These are phyloP conservation scores for Aureobasidium melanogenum DNA, from an alignment of 2,329 filamentous ascomycete genomes.

Conservation along the genomic window DNA sequence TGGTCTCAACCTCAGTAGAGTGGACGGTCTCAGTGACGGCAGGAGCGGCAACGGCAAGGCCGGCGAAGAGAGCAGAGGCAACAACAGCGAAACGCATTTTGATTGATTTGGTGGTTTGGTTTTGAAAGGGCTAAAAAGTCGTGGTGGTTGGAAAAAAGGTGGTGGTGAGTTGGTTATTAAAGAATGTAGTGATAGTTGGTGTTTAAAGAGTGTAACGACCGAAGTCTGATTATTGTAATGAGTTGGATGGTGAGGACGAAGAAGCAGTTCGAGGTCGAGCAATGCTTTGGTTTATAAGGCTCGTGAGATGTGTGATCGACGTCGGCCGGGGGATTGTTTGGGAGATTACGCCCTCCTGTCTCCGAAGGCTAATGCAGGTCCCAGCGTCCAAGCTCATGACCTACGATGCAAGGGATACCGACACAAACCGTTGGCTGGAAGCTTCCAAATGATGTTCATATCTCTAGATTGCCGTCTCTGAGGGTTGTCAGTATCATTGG, in stretches of 20 bases:
- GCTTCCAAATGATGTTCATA: slow-evolving; percentile 6
- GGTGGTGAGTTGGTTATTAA: slow-evolving; percentile 12
- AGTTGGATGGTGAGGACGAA: slow-evolving; percentile 6
- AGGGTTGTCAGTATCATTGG: not conserved
- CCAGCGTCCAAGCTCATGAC: not conserved
- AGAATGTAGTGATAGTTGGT: slow-evolving; percentile 16
- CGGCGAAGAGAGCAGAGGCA: slow-evolving; percentile 21
- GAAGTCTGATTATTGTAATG: slow-evolving; percentile 19
- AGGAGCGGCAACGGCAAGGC: slow-evolving; percentile 13
- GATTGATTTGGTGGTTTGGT: slow-evolving; percentile 14
- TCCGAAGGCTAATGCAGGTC: slow-evolving; percentile 4
- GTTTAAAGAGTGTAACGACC: slow-evolving; percentile 23
- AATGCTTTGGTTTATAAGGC: slow-evolving; percentile 1
- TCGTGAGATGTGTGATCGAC: not conserved
- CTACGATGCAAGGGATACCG: slow-evolving; percentile 9
- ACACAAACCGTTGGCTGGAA: slow-evolving; percentile 1
- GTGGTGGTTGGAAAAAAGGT: slow-evolving; percentile 11
- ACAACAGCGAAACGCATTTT: slow-evolving; percentile 25
- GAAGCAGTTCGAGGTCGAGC: not conserved
- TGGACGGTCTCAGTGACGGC: slow-evolving; percentile 13
- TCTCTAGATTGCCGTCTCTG: not conserved
- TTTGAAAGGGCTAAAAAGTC: slow-evolving; percentile 13
- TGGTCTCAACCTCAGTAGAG: slow-evolving; percentile 15
- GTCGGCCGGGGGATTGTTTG: slow-evolving; percentile 2
- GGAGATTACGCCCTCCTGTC: slow-evolving; percentile 8